Evolutionary conservation across 768 basidiomycete species (phyloP).

Genomic region (Xanthoconium purpureum): DNA sequence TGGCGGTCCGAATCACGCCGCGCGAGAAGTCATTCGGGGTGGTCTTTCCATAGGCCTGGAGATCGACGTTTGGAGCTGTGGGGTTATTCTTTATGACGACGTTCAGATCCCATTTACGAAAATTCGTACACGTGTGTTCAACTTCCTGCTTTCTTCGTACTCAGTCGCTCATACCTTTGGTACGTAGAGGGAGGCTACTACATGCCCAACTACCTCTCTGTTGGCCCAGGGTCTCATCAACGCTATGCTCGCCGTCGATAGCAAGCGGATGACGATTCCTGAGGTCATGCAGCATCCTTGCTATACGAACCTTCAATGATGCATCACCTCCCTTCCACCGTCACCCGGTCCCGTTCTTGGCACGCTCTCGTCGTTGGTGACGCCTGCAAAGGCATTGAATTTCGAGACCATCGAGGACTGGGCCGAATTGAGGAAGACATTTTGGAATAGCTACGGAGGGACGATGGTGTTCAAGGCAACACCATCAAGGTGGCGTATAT

Average conservation of each 20-base stretch:
- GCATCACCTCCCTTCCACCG: conserved; percentile 80
- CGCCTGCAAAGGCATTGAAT: conserved; percentile 62
- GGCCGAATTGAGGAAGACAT: conserved; percentile 93
- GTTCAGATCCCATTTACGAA: conserved; percentile 91
- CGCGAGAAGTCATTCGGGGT: no score
- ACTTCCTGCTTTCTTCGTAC: not conserved
- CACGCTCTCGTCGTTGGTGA: conserved; percentile 67
- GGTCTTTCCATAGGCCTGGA: no score
- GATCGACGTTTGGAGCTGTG: conserved; percentile 77
- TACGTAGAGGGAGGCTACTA: conserved; percentile 80
- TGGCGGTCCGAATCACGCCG: no score
- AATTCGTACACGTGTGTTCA: conserved; percentile 67
- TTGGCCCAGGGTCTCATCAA: conserved; percentile 79
- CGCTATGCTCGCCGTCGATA: conserved; percentile 89
- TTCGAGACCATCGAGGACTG: conserved; percentile 85
- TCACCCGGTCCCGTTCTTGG: conserved; percentile 75
- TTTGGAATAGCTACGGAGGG: conserved; percentile 77
- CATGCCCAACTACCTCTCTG: conserved; percentile 73
- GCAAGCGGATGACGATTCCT: conserved; percentile 90
- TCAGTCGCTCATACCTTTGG: not conserved
- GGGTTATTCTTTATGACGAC: conserved; percentile 97
- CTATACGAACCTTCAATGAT: conserved; percentile 85
- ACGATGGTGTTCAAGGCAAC: conserved; percentile 85
- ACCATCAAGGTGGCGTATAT: conserved; percentile 96
- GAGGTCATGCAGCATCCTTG: conserved; percentile 91